A percentile compares a stretch with the other conserved stretches of the same genome.
Evolutionary conservation across 148 eudicot genomes (phyloP).

Genomic region (Mesembryanthemum crystallinum): DNA sequence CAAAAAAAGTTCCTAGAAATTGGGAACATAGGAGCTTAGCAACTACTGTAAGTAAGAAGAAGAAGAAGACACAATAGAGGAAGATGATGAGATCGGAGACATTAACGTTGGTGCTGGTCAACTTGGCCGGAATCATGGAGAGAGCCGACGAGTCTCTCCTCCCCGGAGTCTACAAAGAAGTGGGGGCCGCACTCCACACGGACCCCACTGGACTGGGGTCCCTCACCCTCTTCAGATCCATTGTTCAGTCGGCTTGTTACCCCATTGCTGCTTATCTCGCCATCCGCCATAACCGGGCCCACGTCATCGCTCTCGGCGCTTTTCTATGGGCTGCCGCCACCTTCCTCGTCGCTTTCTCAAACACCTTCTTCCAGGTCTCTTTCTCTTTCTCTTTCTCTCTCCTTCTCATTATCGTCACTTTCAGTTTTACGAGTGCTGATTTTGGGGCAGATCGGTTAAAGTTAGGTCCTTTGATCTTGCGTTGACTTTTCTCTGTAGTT

Average conservation of each 20-base stretch:
- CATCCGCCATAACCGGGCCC: conserved; percentile 63
- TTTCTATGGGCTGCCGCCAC: conserved; percentile 88
- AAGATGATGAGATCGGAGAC: conserved; percentile 44
- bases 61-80: background rate
- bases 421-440: background rate
- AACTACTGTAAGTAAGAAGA: background rate
- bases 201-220: conserved; percentile 87
- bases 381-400: background rate
- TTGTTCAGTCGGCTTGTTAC: conserved; percentile 69
- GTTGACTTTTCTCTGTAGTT: no score
- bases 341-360: conserved; percentile 64
- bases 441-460: background rate
- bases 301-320: conserved; percentile 80
- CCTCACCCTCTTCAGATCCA: conserved; percentile 67
- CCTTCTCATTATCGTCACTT: background rate
- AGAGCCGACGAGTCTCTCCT: conserved; percentile 74
- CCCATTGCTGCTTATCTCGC: conserved; percentile 79
- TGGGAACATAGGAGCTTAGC: no score
- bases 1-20: background rate
- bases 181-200: conserved; percentile 63
- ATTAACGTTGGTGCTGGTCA: conserved; percentile 56
- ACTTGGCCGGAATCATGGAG: conserved; percentile 82
- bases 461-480: no score
- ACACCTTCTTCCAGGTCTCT: conserved; percentile 64
- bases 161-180: conserved; percentile 83